Evolutionary conservation across 139 green algal species (phyloP).

Genomic region (Pseudopediastrum boryanum): DNA sequence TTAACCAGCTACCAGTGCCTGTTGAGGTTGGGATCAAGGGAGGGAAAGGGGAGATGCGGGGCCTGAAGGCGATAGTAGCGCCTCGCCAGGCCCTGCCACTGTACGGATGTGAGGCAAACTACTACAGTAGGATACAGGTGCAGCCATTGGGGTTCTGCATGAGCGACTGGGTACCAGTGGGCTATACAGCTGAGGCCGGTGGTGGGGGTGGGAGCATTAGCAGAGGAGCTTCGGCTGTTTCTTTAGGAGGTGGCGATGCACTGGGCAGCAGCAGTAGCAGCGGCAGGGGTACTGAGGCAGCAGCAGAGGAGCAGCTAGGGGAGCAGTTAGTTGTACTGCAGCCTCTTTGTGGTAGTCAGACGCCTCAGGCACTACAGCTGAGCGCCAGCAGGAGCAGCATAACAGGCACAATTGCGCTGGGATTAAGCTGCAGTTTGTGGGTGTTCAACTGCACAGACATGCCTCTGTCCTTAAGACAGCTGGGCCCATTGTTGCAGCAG

Average conservation of each 20-base stretch:
- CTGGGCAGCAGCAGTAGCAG: constrained; percentile 26
- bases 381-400: not conserved
- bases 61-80: constrained; percentile 2
- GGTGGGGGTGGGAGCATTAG: not conserved
- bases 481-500: not conserved
- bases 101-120: constrained; percentile 10
- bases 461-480: constrained; percentile 5
- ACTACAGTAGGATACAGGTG: constrained; percentile 30
- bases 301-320: constrained; percentile 7
- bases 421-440: constrained; percentile 34
- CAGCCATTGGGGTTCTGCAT: constrained; percentile 44
- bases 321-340: not conserved
- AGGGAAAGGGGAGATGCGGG: constrained; percentile 4
- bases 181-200: not conserved
- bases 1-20: constrained; percentile 67
- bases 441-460: constrained; percentile 42
- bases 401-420: constrained; percentile 6
- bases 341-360: not conserved
- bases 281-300: not conserved
- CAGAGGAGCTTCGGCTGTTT: not conserved
- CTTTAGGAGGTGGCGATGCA: not conserved
- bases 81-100: constrained; percentile 17
- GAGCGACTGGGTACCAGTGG: constrained; percentile 35
- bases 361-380: constrained; percentile 15
- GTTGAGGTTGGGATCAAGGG: constrained; percentile 37